Evolutionary conservation across 768 basidiomycete genomes (phyloP), one percentile per base, ranked within the genome.

Genomic region (Collybiopsis confluens): DNA sequence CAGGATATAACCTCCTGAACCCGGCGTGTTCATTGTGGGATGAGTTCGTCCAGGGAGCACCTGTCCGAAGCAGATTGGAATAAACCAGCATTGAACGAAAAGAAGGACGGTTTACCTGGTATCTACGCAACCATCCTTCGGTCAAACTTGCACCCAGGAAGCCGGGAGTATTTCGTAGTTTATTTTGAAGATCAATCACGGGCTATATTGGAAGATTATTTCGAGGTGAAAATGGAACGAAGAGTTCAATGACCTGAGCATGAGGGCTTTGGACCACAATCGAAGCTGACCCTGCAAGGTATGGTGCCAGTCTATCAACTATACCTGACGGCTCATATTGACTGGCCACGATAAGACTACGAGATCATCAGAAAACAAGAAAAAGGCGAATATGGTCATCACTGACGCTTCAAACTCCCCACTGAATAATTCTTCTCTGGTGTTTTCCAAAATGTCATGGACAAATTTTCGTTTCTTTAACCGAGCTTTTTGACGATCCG

Each of bases 21-120:
- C 92, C 20, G 90, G 87, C 55, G 85, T 90, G 53, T 77, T 86
- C 97, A 99, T 98, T 58, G 81, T 83, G 3, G 97, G 97, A 72
- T 99, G 97, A 37, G 92, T 96, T 33, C 97, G 80, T 21, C 97
- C 96, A 21, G 97, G 97, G n/a, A 99, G 76, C 15, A 94, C 86
- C 73, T 81, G 54, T 7, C 37, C 44, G 20, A 52, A 9, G n/a
- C 18, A 43, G n/a, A 56, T 37, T 35, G 24, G 37, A 27, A 47
- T 36, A 18, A 46, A 26, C 20, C 37, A 36, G 10, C 15, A 35
- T 23, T 1, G 13, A 23, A 4, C 11, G 30, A 36, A 27, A 21
- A 33, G 18, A 24, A 42, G 24, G n/a, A 48, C 13, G 5, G 13
- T 48, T n/a, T 55, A 83, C 82, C 67, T 98, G 96, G 71, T 98